These are phyloP conservation scores for Vinca major DNA, from an alignment of 305 asterid species.

Conservation along the genomic window DNA sequence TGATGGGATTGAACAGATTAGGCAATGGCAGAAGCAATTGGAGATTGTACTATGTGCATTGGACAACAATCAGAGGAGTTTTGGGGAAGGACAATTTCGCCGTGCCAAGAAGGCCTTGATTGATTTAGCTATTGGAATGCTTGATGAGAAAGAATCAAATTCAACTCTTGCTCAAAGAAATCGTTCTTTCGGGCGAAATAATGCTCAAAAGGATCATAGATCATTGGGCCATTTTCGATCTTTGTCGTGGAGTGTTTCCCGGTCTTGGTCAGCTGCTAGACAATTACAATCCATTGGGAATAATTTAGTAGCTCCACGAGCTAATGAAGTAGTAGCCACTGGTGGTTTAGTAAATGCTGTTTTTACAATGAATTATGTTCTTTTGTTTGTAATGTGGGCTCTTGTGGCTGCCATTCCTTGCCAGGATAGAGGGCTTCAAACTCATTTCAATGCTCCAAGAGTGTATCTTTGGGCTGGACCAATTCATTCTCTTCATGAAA, in stretches of 20 bases:
- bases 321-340: constrained; percentile 46
- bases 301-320: constrained; percentile 44
- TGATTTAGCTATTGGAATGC: constrained; percentile 65
- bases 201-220: constrained; percentile 27
- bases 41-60: constrained; percentile 69
- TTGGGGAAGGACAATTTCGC: constrained; percentile 38
- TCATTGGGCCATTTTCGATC: constrained; percentile 58
- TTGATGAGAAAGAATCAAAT: constrained; percentile 52
- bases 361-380: constrained; percentile 71
- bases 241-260: constrained; percentile 78
- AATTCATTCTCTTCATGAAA: constrained; percentile 56
- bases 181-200: constrained; percentile 60
- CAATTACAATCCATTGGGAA: constrained; percentile 75
- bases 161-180: constrained; percentile 42
- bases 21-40: constrained; percentile 72
- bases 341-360: constrained; percentile 55
- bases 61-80: constrained; percentile 31
- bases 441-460: constrained; percentile 42
- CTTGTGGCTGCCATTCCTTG: constrained; percentile 96
- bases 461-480: constrained; percentile 58
- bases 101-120: constrained; percentile 72
- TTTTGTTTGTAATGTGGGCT: constrained; percentile 79
- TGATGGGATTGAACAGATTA: constrained; percentile 78
- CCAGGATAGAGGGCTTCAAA: constrained; percentile 19
- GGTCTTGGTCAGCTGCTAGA: constrained; percentile 82